Evolutionary conservation across 805 yeast species (phyloP), one percentile per base, ranked within the genome.

Genomic region (Barnettozyma salicaria): DNA sequence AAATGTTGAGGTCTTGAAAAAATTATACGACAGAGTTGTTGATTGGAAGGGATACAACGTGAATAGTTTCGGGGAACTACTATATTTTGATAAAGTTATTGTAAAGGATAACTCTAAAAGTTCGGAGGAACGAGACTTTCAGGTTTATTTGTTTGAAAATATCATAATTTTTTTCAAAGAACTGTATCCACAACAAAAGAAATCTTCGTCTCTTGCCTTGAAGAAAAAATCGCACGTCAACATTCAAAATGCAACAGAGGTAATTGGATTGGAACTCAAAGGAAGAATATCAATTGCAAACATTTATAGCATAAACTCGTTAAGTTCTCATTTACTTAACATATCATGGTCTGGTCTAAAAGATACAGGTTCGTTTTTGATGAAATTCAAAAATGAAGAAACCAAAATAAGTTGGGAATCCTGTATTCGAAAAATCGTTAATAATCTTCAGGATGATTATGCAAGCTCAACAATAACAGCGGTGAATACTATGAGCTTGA

Each of bases 1-100:
- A 58, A 92, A 92, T 59, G 72, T 78, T 37, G 82, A 78, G 41
- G 72, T 76, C 25, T 68, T 84, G 28, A 76, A 74, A 47, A 81
- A 80, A 36, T 68, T 92, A 30, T 69, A 72, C 37, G 84, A 77
- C 16, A 74, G 89, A 40, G 94, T 90, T 9, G 67, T 70, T 17
- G 95, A 89, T 61, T 92, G 98, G 98, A 78, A 87, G 49, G 97
- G 96, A 17, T 87, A 86, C 56, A 78, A 79, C 41, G 65, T 82
- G 30, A 69, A 68, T 38, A 80, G 78, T 45, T 85, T 87, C 57
- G 99, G 99, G 19, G 95, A 86, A 41, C 70, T 92, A 41, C 62
- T 89, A 37, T 78, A 78, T 53, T 81, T 78, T 50, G 90, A 87
- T 40, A 65, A 68, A 27, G 88, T 84, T 23, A 73, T 77, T 9